Evolutionary conservation across 306 rosid genomes (phyloP), one percentile per base, ranked within the genome.

Genomic region (Ochetophila trinervis): DNA sequence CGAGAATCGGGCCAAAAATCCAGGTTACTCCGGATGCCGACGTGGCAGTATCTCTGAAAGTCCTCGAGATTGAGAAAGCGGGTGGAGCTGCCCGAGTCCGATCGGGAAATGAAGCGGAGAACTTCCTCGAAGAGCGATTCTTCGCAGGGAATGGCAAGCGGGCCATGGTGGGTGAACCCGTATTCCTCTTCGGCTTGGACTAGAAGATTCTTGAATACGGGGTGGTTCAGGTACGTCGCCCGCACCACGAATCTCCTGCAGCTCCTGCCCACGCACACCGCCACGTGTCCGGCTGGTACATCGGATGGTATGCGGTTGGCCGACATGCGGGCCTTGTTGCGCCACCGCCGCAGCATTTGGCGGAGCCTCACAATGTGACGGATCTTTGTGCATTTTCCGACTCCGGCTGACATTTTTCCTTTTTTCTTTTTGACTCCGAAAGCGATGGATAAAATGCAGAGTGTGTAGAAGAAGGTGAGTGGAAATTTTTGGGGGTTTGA

Each of bases 211-310:
- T 83, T 77, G 86, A 93, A 86, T 47, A 90, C 60, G 0, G 99
- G 97, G 52, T 93, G 99, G 88, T 93, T 93, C 57, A 93, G 88
- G 80, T 90, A 70, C 30, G 96, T 67, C 2, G 97, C 85, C 13
- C 84, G 89, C 68, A 93, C 89, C 16, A 93, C 81, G 16, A 79
- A 86, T 54, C 99, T 74, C 56, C 81, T 84, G 69, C 57, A 69
- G 57, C 73, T 77, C 23, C 57, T 53, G 6, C 99, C 99, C 19
- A 90, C 97, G 55, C 94, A 74, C 5, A 93, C 88, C 0, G 99
- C 99, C 65, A 93, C 86, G 88, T 90, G 91, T 62, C 99, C 99
- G 0, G 90, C 78, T 0, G 99, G 99, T 1, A 93, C 97, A 65
- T 93, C 99, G 1, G 95, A 75, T 18, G 99, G 99, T 7, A 80